Conservation (phyloP, 148 eudicot genomes). For the Rhododendron mucronatum region DNA sequence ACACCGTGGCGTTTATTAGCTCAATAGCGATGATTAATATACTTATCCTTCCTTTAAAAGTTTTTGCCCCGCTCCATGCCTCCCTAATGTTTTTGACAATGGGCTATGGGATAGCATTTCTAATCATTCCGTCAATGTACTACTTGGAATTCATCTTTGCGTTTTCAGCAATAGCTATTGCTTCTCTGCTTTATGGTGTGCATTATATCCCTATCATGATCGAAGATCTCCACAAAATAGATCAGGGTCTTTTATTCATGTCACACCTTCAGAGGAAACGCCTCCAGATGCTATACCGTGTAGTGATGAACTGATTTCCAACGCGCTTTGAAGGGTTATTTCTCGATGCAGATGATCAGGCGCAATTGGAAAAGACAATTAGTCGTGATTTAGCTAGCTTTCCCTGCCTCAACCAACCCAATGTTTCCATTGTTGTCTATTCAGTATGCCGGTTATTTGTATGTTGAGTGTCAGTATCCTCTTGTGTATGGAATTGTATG, state of each 20-base stretch:
- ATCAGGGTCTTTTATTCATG: neutral
- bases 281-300: neutral
- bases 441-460: neutral
- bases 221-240: neutral
- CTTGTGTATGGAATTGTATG: neutral
- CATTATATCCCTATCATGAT: neutral
- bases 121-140: too few relatives aligned
- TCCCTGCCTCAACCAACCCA: neutral
- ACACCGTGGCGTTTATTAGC: neutral
- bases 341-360: neutral
- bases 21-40: neutral
- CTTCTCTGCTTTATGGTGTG: neutral
- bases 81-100: neutral
- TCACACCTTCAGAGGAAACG: neutral
- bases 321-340: neutral
- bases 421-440: neutral
- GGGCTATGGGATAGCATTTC: neutral
- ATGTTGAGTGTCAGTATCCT: neutral
- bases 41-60: neutral
- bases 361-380: neutral
- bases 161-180: neutral
- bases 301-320: neutral
- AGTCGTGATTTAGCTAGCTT: neutral
- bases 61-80: neutral
- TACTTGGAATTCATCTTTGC: too few relatives aligned